Conservation (phyloP, 768 basidiomycete genomes). For the Tubosaeta sp. region DNA sequence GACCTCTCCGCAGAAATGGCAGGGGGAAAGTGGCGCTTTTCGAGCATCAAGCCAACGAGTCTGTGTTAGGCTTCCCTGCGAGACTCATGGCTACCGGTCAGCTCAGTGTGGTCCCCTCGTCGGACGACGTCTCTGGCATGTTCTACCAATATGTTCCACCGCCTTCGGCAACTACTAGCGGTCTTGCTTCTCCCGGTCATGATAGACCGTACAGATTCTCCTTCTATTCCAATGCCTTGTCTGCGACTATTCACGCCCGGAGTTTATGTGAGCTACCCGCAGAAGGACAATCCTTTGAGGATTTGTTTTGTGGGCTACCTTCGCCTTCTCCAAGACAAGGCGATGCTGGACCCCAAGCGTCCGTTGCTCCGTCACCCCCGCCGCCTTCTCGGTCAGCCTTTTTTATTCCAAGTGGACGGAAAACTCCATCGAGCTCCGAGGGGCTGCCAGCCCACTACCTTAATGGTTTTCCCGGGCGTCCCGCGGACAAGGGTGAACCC, state of each 20-base stretch:
- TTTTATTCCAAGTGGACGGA: slow-evolving; percentile 7
- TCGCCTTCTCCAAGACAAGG: slow-evolving; percentile 10
- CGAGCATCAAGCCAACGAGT: slow-evolving; percentile 54
- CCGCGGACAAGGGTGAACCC: slow-evolving; percentile 18
- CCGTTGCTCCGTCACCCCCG: slow-evolving; percentile 9
- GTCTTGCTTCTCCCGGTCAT: slow-evolving; percentile 52
- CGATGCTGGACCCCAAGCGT: slow-evolving; percentile 1
- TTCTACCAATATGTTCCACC: slow-evolving; percentile 11
- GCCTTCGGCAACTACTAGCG: slow-evolving; percentile 14
- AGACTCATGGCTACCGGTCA: slow-evolving; percentile 28
- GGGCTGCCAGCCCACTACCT: slow-evolving; percentile 2
- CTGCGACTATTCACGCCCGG: slow-evolving; percentile 92
- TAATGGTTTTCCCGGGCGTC: slow-evolving; percentile 17
- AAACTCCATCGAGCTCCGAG: slow-evolving; percentile 7
- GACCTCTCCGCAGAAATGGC: slow-evolving; percentile 51
- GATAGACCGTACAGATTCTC: slow-evolving; percentile 96
- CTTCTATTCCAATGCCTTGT: slow-evolving; percentile 92
- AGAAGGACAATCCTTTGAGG: slow-evolving; percentile 89
- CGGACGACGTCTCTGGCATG: slow-evolving; percentile 34
- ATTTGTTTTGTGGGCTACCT: slow-evolving; percentile 67
- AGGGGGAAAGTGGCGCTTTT: slow-evolving; percentile 90
- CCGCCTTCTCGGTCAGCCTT: background rate
- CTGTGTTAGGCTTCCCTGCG: slow-evolving; percentile 44
- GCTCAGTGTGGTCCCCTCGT: slow-evolving; percentile 40
- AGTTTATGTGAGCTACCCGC: slow-evolving; percentile 91